phyloP scores from a whole-genome alignment of 805 yeast genomes.

The Peterozyma toletana region DNA sequence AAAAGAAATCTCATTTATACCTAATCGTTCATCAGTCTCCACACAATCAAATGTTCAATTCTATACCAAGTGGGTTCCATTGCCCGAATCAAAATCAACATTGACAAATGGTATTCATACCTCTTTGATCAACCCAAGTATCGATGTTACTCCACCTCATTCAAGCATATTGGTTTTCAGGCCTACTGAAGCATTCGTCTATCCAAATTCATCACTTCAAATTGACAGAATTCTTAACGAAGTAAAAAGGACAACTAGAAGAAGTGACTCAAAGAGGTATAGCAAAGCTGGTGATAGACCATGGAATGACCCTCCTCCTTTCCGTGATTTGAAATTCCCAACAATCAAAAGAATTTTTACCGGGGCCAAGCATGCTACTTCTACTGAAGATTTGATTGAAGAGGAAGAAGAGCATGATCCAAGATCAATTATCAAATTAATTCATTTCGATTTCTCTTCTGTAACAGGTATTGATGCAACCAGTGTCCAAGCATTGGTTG shows the following conservation, averaged over 20 bases:
- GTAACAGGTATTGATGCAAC: slow-evolving; percentile 76
- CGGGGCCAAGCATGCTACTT: slow-evolving; percentile 4
- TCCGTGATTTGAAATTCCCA: slow-evolving; percentile 44
- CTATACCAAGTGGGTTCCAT: slow-evolving; percentile 67
- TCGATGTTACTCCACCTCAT: slow-evolving; percentile 71
- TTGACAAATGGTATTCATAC: slow-evolving; percentile 18
- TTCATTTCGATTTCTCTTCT: slow-evolving; percentile 77
- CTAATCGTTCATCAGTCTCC: background rate
- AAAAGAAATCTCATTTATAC: slow-evolving; percentile 2
- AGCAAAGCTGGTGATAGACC: slow-evolving; percentile 57
- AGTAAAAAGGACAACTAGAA: slow-evolving; percentile 51
- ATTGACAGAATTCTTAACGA: slow-evolving; percentile 63
- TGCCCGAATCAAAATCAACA: slow-evolving; percentile 25
- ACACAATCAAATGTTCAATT: slow-evolving; percentile 16
- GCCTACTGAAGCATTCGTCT: slow-evolving; percentile 73
- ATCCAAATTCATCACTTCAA: slow-evolving; percentile 74
- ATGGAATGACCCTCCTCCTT: slow-evolving; percentile 69
- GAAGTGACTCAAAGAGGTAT: slow-evolving; percentile 41
- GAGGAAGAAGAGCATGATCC: slow-evolving; percentile 29
- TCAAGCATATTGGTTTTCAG: slow-evolving; percentile 86
- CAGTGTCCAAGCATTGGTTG: slow-evolving; percentile 70
- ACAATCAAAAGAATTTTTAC: slow-evolving; percentile 12
- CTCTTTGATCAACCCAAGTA: slow-evolving; percentile 39
- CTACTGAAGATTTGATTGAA: slow-evolving; percentile 11
- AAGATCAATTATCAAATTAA: slow-evolving; percentile 61